Percentiles rank a stretch among this genome's conserved stretches.
These are phyloP conservation scores for Athelia psychrophila DNA, from an alignment of 1,284 basidiomycete species.

Conservation along the genomic window DNA sequence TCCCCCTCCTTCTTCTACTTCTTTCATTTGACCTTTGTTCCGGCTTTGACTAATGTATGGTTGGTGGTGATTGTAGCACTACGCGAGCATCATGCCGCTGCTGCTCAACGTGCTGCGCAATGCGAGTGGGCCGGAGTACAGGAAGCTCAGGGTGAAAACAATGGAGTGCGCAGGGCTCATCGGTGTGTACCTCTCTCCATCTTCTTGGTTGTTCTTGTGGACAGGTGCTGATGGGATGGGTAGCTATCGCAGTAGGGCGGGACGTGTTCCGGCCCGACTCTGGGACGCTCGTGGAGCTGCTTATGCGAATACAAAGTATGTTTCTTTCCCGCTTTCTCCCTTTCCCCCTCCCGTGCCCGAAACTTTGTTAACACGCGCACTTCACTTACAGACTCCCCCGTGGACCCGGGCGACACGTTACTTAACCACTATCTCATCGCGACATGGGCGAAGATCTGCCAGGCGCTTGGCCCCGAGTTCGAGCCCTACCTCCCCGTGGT, in stretches of 20 bases:
- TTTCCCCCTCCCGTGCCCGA: background rate
- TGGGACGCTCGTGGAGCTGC: constrained; percentile 63
- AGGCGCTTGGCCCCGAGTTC: constrained; percentile 77
- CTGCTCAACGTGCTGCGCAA: constrained; percentile 69
- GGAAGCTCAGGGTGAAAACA: constrained; percentile 70
- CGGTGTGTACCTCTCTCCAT: constrained; percentile 48
- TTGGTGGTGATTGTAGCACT: no score
- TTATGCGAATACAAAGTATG: constrained; percentile 79
- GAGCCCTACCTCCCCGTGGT: constrained; percentile 82
- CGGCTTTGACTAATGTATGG: background rate
- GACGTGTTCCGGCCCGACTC: constrained; percentile 78
- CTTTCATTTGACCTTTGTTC: constrained; percentile 1
- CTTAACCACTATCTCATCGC: constrained; percentile 68
- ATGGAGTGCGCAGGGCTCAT: constrained; percentile 87
- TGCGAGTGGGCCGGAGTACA: constrained; percentile 62
- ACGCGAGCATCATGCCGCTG: constrained; percentile 73
- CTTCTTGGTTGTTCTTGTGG: background rate
- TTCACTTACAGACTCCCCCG: constrained; percentile 48
- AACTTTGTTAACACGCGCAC: no score
- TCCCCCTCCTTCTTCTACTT: no score
- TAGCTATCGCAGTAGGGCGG: constrained; percentile 79
- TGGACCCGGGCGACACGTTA: constrained; percentile 64
- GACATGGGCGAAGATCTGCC: constrained; percentile 83
- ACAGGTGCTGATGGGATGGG: background rate
- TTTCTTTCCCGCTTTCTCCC: constrained; percentile 7